Evolutionary conservation across 306 rosid genomes (phyloP), one percentile per base, ranked within the genome.

Genomic region (Trifolium pratense): DNA sequence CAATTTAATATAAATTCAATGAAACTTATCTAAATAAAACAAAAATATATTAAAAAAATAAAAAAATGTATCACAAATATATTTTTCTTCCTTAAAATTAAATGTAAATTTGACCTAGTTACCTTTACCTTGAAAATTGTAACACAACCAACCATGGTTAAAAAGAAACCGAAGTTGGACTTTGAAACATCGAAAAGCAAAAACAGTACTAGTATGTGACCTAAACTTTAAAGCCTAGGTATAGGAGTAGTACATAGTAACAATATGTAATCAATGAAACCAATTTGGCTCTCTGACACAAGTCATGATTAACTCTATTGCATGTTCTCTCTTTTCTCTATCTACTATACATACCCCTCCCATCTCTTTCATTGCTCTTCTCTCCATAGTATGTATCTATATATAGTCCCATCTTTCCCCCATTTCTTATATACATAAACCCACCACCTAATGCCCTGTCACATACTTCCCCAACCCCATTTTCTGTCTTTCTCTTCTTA

Each of bases 241-340:
- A n/a, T 70, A 62, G 40, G 32, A 29, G 6, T 4, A 29, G 32
- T 29, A 29, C 32, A 4, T 4, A 29, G 32, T 29, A 29, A 29
- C 32, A 29, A 29, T 29, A 29, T 29, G 32, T 4, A 51, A 85
- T 84, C 90, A 89, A 81, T 79, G 57, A 51, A 51, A 36, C 37
- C 39, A 36, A 36, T 36, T 36, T 79, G 80, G 59, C 55, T 20
- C 70, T 78, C 90, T 89, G 90, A 75, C 90, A 84, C 75, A 59
- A 53, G 85, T 84, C 88, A 89, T 91, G 87, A 86, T 91, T 93
- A 86, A 46, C 85, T 84, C 92, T 82, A 75, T 69, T 65, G 58
- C 79, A 81, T 70, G 63, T 68, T 39, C 32, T 61, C 73, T 31
- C 52, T 26, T 46, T 55, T 81, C 46, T 48, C 2, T 23, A 48